phyloP scores from a whole-genome alignment of 192 early-diverging fungal genomes.

The Borealophlyctis nickersoniae region DNA sequence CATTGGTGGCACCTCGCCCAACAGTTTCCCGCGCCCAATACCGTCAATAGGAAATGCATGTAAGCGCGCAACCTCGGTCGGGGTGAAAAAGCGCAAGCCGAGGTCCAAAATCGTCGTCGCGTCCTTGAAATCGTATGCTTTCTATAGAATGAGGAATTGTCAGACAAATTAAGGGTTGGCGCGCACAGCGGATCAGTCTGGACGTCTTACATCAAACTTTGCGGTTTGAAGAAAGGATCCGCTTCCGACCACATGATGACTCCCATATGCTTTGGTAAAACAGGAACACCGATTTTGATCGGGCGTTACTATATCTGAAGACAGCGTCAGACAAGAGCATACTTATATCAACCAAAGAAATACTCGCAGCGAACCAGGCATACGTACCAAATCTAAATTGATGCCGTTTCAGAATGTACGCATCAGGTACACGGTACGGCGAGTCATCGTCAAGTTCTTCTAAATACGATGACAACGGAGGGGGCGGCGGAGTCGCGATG shows the following conservation, averaged over 20 bases:
- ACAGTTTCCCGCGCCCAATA: not conserved
- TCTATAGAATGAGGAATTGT: conserved; percentile 20
- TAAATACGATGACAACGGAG: conserved; percentile 25
- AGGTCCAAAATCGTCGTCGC: conserved; percentile 62
- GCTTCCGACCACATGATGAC: conserved; percentile 68
- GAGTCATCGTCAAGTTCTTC: conserved; percentile 24
- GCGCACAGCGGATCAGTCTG: no score
- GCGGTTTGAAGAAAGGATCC: conserved; percentile 77
- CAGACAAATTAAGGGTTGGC: no score
- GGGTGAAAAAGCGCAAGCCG: conserved; percentile 78
- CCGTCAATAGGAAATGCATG: conserved; percentile 73
- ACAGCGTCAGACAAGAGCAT: conserved; percentile 24
- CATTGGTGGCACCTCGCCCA: not conserved
- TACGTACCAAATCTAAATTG: conserved; percentile 37
- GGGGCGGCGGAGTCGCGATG: conserved; percentile 22
- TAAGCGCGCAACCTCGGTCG: conserved; percentile 73
- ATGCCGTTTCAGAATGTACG: conserved; percentile 37
- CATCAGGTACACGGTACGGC: conserved; percentile 29
- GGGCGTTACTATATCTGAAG: conserved; percentile 36
- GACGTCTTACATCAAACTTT: conserved; percentile 55
- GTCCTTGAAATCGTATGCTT: conserved; percentile 58
- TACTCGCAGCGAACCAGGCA: not conserved
- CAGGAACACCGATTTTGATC: conserved; percentile 21
- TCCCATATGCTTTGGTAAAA: conserved; percentile 79
- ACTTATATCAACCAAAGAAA: not conserved